Evolutionary conservation across 164 flowering plant genomes (phyloP).

Genomic region (Vitis rupestris): DNA sequence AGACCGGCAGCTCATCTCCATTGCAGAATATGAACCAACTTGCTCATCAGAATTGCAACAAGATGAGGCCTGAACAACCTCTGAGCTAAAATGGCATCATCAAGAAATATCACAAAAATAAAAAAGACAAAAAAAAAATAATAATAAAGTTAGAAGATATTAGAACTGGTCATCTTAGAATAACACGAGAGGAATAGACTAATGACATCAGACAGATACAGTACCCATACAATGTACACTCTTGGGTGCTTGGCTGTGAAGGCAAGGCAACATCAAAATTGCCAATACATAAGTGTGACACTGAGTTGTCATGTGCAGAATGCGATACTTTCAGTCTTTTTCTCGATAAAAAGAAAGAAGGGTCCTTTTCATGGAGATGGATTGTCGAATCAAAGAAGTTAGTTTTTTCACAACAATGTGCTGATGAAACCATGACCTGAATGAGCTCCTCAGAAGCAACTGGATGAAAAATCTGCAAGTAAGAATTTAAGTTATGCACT

Average conservation of each 20-base stretch:
- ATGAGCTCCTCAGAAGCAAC: not conserved
- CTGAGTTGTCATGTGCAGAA: not conserved
- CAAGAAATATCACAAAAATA: not conserved
- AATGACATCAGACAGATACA: not conserved
- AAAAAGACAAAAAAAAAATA: not conserved
- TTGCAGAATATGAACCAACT: conserved; percentile 25
- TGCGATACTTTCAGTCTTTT: conserved; percentile 27
- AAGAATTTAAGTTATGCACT: no score
- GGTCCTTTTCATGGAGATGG: conserved; percentile 3
- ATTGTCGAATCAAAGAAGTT: not conserved
- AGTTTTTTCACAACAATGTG: not conserved
- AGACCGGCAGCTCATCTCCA: conserved; percentile 41
- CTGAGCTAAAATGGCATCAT: no score
- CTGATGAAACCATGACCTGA: conserved; percentile 6
- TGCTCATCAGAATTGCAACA: conserved; percentile 23
- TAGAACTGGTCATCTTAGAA: not conserved
- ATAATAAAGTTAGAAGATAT: not conserved
- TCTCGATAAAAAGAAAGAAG: conserved; percentile 14
- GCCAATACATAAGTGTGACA: conserved; percentile 15
- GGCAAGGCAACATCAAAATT: conserved; percentile 15
- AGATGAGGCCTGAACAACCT: conserved; percentile 24
- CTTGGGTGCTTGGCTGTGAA: not conserved
- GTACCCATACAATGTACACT: conserved; percentile 22
- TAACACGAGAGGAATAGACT: not conserved
- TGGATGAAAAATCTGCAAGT: not conserved